Evolutionary conservation across 108 stramenopile species (phyloP).

Genomic region (Skeletonema grethae): DNA sequence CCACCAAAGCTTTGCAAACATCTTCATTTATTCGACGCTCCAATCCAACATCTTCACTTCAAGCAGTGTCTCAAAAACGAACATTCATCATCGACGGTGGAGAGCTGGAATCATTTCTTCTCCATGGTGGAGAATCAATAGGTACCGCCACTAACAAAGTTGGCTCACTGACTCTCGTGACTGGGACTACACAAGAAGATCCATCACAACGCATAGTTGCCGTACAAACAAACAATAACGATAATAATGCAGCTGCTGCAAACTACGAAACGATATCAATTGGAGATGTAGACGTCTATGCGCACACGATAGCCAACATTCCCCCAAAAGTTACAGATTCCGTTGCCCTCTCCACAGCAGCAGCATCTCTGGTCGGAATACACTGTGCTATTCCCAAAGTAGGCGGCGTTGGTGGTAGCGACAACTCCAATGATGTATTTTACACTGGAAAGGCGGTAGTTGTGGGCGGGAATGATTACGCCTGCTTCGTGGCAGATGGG

Average conservation of each 20-base stretch:
- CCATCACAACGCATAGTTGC: conserved; percentile 17
- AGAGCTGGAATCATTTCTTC: conserved; percentile 46
- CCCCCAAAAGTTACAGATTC: conserved; percentile 53
- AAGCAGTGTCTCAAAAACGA: conserved; percentile 22
- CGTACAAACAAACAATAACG: neutral
- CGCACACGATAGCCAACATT: conserved; percentile 61
- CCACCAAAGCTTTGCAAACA: neutral
- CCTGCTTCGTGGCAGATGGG: conserved; percentile 66
- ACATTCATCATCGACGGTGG: conserved; percentile 48
- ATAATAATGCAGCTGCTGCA: neutral
- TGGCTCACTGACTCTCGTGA: conserved; percentile 40
- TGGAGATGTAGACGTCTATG: conserved; percentile 36
- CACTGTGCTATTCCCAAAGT: conserved; percentile 64
- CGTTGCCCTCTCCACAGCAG: conserved; percentile 67
- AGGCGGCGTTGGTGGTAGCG: conserved; percentile 61
- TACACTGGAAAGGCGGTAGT: conserved; percentile 61
- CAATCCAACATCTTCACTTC: neutral
- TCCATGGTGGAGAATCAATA: conserved; percentile 6
- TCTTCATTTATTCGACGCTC: neutral
- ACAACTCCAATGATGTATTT: conserved; percentile 25
- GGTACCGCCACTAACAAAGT: neutral
- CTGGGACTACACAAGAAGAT: conserved; percentile 19
- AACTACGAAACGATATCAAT: conserved; percentile 11
- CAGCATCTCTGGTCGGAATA: conserved; percentile 54
- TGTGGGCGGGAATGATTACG: conserved; percentile 73